Percentiles rank a stretch among this genome's conserved stretches.
Evolutionary conservation across 1,284 basidiomycete genomes (phyloP).

Genomic region (Fomitopsis betulina): DNA sequence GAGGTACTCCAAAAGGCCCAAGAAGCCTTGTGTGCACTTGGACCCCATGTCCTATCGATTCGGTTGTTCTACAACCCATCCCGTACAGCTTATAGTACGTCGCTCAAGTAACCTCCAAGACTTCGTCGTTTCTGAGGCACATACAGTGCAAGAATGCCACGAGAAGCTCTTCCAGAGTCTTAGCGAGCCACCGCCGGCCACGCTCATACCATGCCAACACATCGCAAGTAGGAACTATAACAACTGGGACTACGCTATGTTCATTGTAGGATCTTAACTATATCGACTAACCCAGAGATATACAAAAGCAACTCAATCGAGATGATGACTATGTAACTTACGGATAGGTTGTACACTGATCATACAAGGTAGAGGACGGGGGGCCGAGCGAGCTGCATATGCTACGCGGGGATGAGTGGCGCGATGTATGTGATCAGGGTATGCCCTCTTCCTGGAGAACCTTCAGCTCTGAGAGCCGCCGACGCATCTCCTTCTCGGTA

Average conservation of each 20-base stretch:
- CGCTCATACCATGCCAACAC: conserved; percentile 47
- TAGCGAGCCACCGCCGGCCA: conserved; percentile 36
- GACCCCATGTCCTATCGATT: conserved; percentile 31
- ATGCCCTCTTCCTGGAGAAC: conserved; percentile 55
- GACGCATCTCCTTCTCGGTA: conserved; percentile 84
- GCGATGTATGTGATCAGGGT: conserved; percentile 28
- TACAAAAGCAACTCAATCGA: conserved; percentile 3
- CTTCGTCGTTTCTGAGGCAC: background rate
- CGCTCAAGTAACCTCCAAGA: background rate
- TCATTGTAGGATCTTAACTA: conserved; percentile 31
- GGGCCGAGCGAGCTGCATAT: background rate
- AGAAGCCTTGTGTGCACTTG: conserved; percentile 8
- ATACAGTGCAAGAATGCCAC: conserved; percentile 8
- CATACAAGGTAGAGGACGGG: background rate
- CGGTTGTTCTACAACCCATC: conserved; percentile 40
- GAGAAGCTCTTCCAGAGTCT: conserved; percentile 13
- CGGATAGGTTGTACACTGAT: background rate
- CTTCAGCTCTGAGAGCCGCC: conserved; percentile 76
- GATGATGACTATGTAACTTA: background rate
- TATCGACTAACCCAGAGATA: conserved; percentile 10
- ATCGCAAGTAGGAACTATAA: conserved; percentile 40
- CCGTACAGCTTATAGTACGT: conserved; percentile 16
- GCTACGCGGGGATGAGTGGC: background rate
- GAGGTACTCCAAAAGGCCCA: conserved; percentile 13
- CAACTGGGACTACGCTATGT: conserved; percentile 59